These are phyloP conservation scores for Plenodomus biglobosus DNA, from an alignment of 2,329 filamentous ascomycete species.

Conservation along the genomic window DNA sequence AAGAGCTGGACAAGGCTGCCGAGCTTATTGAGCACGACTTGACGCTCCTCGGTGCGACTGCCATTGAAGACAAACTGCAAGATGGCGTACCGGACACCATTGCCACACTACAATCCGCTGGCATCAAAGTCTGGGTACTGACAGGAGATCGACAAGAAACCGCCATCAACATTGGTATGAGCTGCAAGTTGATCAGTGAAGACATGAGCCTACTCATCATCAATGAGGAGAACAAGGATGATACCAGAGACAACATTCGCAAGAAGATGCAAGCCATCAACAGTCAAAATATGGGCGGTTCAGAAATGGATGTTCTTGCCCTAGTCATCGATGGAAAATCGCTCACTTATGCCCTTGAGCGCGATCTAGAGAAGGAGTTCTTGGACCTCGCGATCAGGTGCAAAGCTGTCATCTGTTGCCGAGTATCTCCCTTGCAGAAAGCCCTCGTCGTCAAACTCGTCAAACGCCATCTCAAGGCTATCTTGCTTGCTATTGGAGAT, in stretches of 20 bases:
- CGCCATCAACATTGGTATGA: conserved; percentile 99
- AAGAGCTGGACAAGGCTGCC: conserved; percentile 94
- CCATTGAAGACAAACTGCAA: conserved; percentile 94
- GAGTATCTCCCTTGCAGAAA: conserved; percentile 96
- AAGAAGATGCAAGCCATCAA: conserved; percentile 93
- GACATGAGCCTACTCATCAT: conserved; percentile 98
- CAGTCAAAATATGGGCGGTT: conserved; percentile 73
- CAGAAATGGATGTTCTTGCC: conserved; percentile 83
- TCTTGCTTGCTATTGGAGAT: conserved; percentile 93
- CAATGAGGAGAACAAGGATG: conserved; percentile 80
- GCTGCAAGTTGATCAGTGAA: conserved; percentile 95
- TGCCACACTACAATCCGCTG: conserved; percentile 91
- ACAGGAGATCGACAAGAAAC: conserved; percentile 98
- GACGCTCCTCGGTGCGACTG: conserved; percentile 87
- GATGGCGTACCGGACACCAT: conserved; percentile 98
- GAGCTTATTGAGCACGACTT: conserved; percentile 95
- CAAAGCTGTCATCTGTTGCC: conserved; percentile 97
- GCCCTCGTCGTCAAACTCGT: conserved; percentile 97
- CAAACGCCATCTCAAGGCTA: conserved; percentile 88
- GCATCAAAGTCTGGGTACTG: conserved; percentile 98
- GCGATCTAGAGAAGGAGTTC: conserved; percentile 90
- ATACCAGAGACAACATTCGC: conserved; percentile 82
- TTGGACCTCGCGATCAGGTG: conserved; percentile 91
- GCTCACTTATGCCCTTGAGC: conserved; percentile 87
- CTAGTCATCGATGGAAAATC: conserved; percentile 96